Conservation (phyloP, 768 basidiomycete genomes). For the Podaxis sp. region DNA sequence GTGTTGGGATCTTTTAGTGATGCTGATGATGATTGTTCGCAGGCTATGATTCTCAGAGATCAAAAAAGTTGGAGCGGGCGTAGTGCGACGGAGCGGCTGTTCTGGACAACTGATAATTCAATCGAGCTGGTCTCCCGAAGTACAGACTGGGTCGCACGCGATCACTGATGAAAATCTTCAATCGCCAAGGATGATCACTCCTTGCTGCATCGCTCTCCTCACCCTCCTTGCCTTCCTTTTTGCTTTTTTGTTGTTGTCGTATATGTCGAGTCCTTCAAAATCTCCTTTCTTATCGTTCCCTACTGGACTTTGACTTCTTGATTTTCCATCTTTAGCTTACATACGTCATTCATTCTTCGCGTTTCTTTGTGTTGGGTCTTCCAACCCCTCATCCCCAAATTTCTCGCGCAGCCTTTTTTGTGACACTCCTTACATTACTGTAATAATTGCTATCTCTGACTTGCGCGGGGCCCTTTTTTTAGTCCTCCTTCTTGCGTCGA, state of each 20-base stretch:
- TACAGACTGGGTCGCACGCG: constrained; percentile 81
- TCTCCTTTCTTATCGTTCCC: constrained; percentile 6
- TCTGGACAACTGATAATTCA: constrained; percentile 90
- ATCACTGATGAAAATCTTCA: constrained; percentile 27
- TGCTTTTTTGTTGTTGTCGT: constrained; percentile 9
- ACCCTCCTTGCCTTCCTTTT: neutral
- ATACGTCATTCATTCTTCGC: constrained; percentile 1
- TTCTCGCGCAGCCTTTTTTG: constrained; percentile 4
- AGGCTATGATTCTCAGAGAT: constrained; percentile 95
- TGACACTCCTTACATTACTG: constrained; percentile 15
- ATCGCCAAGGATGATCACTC: no score
- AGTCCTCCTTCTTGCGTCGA: constrained; percentile 3
- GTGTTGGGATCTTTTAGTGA: neutral
- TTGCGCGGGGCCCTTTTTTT: constrained; percentile 6
- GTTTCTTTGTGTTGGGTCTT: constrained; percentile 1
- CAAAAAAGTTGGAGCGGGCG: constrained; percentile 95
- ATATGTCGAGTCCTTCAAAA: constrained; percentile 4
- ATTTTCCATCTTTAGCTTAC: neutral
- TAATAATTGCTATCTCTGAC: constrained; percentile 12
- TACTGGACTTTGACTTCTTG: constrained; percentile 1
- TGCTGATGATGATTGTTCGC: constrained; percentile 10
- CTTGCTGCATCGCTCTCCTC: neutral
- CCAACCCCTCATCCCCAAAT: neutral
- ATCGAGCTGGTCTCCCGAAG: constrained; percentile 83
- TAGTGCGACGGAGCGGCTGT: constrained; percentile 86